Base-by-base conservation (phyloP, 75 land plant species). In the Ceratopteris richardii region DNA sequence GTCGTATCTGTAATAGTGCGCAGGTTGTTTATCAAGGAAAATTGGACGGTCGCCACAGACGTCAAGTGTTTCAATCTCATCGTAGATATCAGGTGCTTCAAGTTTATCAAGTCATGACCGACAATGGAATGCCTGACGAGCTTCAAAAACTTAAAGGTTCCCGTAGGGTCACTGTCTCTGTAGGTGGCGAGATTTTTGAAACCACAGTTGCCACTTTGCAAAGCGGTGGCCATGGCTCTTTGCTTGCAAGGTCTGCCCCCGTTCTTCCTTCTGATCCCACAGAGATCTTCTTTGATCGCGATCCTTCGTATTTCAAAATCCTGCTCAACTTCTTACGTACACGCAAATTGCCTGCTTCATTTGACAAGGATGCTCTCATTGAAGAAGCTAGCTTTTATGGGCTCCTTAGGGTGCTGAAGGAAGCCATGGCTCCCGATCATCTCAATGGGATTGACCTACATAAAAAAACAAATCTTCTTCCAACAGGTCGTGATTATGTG, bases 141-240 rank as follows among this genome's bases (percentile, higher is more conserved):
- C 37, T 33, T 9, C 37, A 33, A 33, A 33, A 33, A 33, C 37
- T 51, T 23, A 46, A 46, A 17, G 14, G 14, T 20, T 17, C 48
- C 28, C 54, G 73, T 13, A 42, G 77, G 0, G 72, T 86, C 60
- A 67, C 68, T 68, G 72, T 92, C 66, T 80, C 90, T 68, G 90
- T 92, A 52, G 97, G 97, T 28, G 97, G 97, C 9, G 59, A 67
- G 40, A 68, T 80, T 56, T 92, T 88, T 63, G 82, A 82, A 57
- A 92, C 95, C 66, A 85, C 80, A 23, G 44, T 66, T 29, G 60
- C 76, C 9, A 92, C 97, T 18, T 62, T 85, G 60, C 71, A 62
- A 23, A 64, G 74, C 47, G 90, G 73, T 39, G 86, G 93, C 27
- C 65, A 74, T 1, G 78, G 77, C 20, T 77, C 97, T 10, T 76